Evolutionary conservation across 2,329 filamentous ascomycete species (phyloP).

Genomic region (Aplosporella prunicola): DNA sequence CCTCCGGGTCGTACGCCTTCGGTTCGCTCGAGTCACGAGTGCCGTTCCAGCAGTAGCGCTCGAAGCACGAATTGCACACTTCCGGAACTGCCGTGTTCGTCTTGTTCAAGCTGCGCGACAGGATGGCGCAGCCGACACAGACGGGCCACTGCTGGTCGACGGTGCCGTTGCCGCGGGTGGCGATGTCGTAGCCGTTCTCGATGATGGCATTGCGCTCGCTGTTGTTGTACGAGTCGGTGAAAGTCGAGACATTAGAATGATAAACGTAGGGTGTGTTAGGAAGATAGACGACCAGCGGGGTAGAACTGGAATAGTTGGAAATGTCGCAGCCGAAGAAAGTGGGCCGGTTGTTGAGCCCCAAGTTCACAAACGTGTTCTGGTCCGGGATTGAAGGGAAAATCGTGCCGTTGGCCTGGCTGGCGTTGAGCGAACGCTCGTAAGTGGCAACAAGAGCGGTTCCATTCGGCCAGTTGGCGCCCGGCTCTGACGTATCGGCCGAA

Average conservation of each 20-base stretch:
- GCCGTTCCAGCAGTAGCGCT: constrained; percentile 90
- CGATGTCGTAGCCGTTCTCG: constrained; percentile 74
- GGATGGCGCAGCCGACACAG: constrained; percentile 81
- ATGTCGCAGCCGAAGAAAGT: constrained; percentile 74
- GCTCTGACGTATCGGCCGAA: constrained; percentile 56
- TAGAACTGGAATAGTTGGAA: constrained; percentile 48
- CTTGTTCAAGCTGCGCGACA: constrained; percentile 64
- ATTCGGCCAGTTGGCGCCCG: constrained; percentile 57
- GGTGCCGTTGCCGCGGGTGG: constrained; percentile 73
- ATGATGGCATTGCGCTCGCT: constrained; percentile 69
- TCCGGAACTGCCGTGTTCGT: constrained; percentile 60
- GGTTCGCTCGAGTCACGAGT: constrained; percentile 37
- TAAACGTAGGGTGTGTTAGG: constrained; percentile 75
- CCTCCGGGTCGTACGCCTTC: constrained; percentile 19
- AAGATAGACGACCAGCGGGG: constrained; percentile 76
- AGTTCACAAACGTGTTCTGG: constrained; percentile 67
- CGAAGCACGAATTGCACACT: constrained; percentile 68
- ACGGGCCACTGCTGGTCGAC: constrained; percentile 63
- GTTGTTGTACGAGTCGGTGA: constrained; percentile 54
- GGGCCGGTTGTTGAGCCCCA: constrained; percentile 62
- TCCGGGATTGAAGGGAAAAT: constrained; percentile 65
- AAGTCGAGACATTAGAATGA: constrained; percentile 72
- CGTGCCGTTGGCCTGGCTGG: constrained; percentile 54
- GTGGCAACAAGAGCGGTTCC: constrained; percentile 66
- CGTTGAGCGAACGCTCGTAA: constrained; percentile 55